Base-by-base conservation (phyloP, 345 rosid species). In the Pugionium cornutum region DNA sequence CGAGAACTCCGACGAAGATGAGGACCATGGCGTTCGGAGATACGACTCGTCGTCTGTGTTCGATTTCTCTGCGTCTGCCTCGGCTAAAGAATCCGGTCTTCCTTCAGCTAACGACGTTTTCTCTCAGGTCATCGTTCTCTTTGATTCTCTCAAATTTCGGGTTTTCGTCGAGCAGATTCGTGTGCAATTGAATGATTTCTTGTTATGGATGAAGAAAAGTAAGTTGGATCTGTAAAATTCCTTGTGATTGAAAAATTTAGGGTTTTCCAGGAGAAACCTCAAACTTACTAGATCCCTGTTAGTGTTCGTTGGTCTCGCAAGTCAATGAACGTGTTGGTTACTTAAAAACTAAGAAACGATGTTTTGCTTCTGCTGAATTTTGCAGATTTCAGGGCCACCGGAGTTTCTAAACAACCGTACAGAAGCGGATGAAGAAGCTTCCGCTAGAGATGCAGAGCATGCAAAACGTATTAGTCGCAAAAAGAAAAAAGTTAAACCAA, bases 371-470 rank as follows among this genome's bases (percentile, higher is more conserved):
- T 37, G 47, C 18, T 78, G 70, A 31, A 4, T 70, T 50, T 47
- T 78, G 79, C 68, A 92, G 97, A 64, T 92, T 77, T 81, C 91
- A 78, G 91, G 90, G 49, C 97, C 97, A 4, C 98, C 97, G 0
- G 83, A 81, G 78, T 89, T 92, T 81, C 91, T 92, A 40, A 87
- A 80, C 62, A 81, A 88, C 76, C 66, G 80, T 0, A 83, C 84
- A 4, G 91, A 84, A 60, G 84, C 86, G 3, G 94, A 84, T 69
- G 80, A 75, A 55, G 70, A 78, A 53, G 70, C 77, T 54, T 58
- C 73, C 5, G 77, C 67, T 9, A 84, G 69, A 68, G 87, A 83
- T 57, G 73, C 64, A 10, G 83, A 82, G n/a, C 76, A 59, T 53
- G 77, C 83, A 31, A 69, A 79, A 54, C 88, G 79, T 29, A 71